Evolutionary conservation across 2,329 filamentous ascomycete species (phyloP), one percentile per base, ranked within the genome.

Genomic region (Didymosphaeria variabile): DNA sequence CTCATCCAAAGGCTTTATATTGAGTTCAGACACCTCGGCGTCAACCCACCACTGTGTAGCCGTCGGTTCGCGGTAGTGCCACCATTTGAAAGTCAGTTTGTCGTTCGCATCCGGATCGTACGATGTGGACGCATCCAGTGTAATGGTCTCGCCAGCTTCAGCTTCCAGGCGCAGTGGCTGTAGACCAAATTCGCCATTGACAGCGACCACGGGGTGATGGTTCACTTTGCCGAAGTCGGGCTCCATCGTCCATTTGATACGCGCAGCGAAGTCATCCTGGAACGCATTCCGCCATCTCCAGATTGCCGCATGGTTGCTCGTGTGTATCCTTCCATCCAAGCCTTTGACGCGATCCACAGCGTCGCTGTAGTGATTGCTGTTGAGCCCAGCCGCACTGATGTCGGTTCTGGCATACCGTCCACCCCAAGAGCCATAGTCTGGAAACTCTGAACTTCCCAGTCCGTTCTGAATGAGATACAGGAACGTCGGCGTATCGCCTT

Each of bases 241-340:
- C 52, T 70, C 62, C 63, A 80, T 70, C 15, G 75, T 83, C 85
- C 77, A 86, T 67, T 79, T 81, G 66, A 83, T 84, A 29, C 77
- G 74, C 26, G 78, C 84, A 10, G 77, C 83, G 68, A 82, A 86
- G 57, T 85, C 83, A 51, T 82, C 80, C 69, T 85, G 83, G 59
- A 81, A 86, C 0, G 83, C 82, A 55, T 81, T 74, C 15, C 83
- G 71, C 84, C 83, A 86, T n/a, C 84, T 75, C 83, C 84, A 86
- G 34, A 86, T 81, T 0, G 82, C 83, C 2, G 83, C 82, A 23
- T 84, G 80, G 52, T 82, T 84, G 12, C 76, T 79, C 13, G 75
- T 77, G 57, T 77, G 72, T 1, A 67, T 76, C 31, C 65, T 67
- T 19, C 75, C 74, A 31, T 75, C 73, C 9, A 70, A 55, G 8